Conservation (phyloP, 2,329 filamentous ascomycete genomes). For the Penicillium crustosum region DNA sequence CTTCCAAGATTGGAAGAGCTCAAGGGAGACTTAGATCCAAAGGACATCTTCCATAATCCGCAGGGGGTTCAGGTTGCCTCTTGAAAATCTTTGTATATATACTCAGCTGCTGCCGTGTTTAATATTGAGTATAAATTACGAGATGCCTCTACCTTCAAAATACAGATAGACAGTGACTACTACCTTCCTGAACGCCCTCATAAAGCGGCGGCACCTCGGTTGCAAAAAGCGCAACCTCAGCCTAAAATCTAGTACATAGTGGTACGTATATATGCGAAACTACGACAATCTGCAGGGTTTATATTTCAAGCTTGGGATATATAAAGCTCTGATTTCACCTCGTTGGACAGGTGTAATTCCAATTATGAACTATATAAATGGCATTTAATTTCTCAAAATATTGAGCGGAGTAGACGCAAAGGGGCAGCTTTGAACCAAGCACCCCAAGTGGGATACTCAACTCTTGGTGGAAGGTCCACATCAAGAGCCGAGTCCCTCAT, state of each 20-base stretch:
- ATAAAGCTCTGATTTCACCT: neutral
- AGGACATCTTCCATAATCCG: conserved; percentile 57
- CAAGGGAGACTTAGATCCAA: conserved; percentile 54
- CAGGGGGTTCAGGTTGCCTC: conserved; percentile 41
- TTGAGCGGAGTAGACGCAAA: conserved; percentile 19
- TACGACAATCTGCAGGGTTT: too few relatives aligned
- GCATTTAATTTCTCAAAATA: conserved; percentile 6
- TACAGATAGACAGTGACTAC: too few relatives aligned
- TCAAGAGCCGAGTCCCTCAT: conserved; percentile 25
- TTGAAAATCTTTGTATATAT: neutral
- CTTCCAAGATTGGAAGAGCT: neutral
- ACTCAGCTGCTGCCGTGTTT: too few relatives aligned
- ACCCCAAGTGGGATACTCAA: conserved; percentile 25
- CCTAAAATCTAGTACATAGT: too few relatives aligned
- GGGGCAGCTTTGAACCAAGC: conserved; percentile 24
- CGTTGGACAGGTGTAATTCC: too few relatives aligned
- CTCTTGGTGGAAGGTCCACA: conserved; percentile 21
- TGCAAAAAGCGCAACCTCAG: too few relatives aligned
- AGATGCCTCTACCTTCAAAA: too few relatives aligned
- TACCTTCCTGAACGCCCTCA: too few relatives aligned
- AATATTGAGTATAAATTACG: too few relatives aligned
- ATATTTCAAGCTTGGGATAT: neutral
- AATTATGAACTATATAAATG: neutral
- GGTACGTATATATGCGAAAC: neutral
- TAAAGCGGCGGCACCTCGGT: too few relatives aligned